Evolutionary conservation across 2,329 filamentous ascomycete species (phyloP).

Genomic region (Emergomyces pasteurianus): DNA sequence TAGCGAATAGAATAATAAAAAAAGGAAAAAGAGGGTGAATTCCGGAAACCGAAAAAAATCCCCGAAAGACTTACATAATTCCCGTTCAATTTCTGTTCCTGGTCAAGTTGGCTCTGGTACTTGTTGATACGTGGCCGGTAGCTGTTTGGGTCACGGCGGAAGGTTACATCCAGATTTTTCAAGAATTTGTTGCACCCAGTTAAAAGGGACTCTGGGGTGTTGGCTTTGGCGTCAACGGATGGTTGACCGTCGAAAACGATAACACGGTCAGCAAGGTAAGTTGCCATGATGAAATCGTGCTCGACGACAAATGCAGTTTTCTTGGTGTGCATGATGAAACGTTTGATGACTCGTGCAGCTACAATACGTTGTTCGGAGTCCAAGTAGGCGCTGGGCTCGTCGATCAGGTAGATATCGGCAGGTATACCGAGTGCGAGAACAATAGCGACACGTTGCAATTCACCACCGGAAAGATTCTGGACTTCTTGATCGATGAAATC

Average conservation of each 20-base stretch:
- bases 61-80: constrained; percentile 60
- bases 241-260: constrained; percentile 97
- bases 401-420: constrained; percentile 96
- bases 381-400: constrained; percentile 93
- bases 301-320: constrained; percentile 99
- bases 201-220: constrained; percentile 79
- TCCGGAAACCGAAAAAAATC: not conserved
- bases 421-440: constrained; percentile 91
- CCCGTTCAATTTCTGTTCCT: constrained; percentile 87
- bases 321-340: constrained; percentile 99
- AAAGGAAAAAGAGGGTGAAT: not conserved
- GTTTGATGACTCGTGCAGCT: constrained; percentile 93
- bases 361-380: constrained; percentile 99
- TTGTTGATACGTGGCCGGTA: constrained; percentile 99
- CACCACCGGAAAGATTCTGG: constrained; percentile 97
- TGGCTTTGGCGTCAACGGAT: constrained; percentile 76
- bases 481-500: constrained; percentile 99
- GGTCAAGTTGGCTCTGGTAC: constrained; percentile 84
- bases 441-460: constrained; percentile 97
- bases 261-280: constrained; percentile 76
- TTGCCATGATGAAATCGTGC: constrained; percentile 99
- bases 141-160: constrained; percentile 93
- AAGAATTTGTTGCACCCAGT: constrained; percentile 95
- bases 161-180: constrained; percentile 93
- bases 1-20: not conserved